Evolutionary conservation across 78 protist genomes (phyloP).

Genomic region (Protostelium mycophagum): DNA sequence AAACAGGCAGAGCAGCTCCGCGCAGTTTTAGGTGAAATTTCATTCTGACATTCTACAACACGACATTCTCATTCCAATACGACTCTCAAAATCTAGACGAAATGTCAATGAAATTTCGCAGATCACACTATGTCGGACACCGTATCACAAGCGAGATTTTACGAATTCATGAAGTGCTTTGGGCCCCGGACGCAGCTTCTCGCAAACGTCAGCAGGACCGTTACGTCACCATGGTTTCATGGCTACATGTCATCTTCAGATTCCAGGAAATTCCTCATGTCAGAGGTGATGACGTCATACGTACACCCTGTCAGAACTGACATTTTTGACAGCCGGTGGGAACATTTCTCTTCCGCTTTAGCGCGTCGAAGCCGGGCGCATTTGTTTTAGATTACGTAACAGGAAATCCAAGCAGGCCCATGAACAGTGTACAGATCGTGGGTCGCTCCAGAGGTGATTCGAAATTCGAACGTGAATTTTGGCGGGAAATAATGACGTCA

Average conservation of each 20-base stretch:
- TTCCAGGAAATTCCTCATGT: not conserved
- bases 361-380: not conserved
- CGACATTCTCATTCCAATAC: too few species aligned
- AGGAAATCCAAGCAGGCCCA: not conserved
- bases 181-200: not conserved
- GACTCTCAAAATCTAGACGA: not conserved
- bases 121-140: not conserved
- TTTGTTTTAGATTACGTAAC: not conserved
- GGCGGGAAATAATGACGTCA: not conserved
- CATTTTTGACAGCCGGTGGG: too few species aligned
- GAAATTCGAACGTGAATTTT: too few species aligned
- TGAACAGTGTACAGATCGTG: not conserved
- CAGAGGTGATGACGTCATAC: too few species aligned
- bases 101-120: not conserved
- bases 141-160: not conserved
- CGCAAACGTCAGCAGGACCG: not conserved
- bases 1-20: not conserved
- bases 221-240: not conserved
- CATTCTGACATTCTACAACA: too few species aligned
- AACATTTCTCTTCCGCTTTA: not conserved
- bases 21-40: not conserved
- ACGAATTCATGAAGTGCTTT: not conserved
- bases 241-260: not conserved
- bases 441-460: not conserved
- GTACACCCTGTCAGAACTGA: too few species aligned